A percentile compares a stretch with the other conserved stretches of the same genome.
These are phyloP conservation scores for Nothomitra cinnamomea DNA, from an alignment of 2,329 filamentous ascomycete genomes.

Conservation along the genomic window DNA sequence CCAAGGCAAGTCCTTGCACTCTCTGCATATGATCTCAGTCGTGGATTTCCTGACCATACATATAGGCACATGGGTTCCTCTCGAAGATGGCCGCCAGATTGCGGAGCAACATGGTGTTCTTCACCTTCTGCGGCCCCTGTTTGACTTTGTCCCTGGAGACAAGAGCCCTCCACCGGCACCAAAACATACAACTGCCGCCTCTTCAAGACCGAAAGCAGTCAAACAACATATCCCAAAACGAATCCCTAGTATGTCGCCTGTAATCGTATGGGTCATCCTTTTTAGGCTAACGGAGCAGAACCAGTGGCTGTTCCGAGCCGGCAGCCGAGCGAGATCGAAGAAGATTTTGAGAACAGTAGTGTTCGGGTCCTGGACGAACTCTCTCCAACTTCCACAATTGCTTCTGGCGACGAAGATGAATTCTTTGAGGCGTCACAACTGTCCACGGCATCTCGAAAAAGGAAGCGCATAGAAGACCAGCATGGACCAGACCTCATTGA, in stretches of 20 bases:
- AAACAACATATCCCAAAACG: slow-evolving; percentile 38
- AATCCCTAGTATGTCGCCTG: slow-evolving; percentile 24
- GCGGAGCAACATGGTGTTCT: slow-evolving; percentile 77
- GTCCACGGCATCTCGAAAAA: slow-evolving; percentile 42
- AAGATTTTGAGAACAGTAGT: slow-evolving; percentile 43
- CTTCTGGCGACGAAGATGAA: slow-evolving; percentile 17
- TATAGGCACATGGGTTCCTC: slow-evolving; percentile 84
- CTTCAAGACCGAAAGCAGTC: slow-evolving; percentile 63
- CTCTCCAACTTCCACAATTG: slow-evolving; percentile 66
- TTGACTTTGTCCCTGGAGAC: slow-evolving; percentile 73
- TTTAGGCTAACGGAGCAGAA: slow-evolving; percentile 2
- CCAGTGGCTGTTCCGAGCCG: neutral
- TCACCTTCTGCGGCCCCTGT: slow-evolving; percentile 69
- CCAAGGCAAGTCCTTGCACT: slow-evolving; percentile 49
- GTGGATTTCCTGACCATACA: neutral
- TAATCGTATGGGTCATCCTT: neutral
- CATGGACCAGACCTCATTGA: slow-evolving; percentile 42
- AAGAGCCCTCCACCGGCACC: slow-evolving; percentile 85
- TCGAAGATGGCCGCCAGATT: slow-evolving; percentile 62
- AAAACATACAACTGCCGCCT: slow-evolving; percentile 56
- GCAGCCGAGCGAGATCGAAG: slow-evolving; percentile 39
- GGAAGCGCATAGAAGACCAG: slow-evolving; percentile 52
- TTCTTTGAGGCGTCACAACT: slow-evolving; percentile 53
- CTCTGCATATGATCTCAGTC: neutral
- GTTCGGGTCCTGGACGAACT: slow-evolving; percentile 58